phyloP scores from a whole-genome alignment of 768 basidiomycete genomes.

The Thelephora aurantiotincta region DNA sequence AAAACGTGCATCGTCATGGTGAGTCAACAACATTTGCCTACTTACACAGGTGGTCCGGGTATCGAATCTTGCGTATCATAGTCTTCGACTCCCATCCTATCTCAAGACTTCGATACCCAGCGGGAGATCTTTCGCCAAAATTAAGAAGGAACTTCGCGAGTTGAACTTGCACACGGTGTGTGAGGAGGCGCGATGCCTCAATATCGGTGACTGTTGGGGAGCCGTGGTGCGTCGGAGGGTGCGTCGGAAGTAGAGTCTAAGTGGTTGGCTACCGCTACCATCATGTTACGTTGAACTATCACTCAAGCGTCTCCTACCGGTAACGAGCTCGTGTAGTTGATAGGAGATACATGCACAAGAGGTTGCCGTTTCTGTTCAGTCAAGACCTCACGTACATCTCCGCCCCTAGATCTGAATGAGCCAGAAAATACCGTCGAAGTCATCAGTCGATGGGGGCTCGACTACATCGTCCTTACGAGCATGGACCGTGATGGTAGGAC shows the following conservation, averaged over 20 bases:
- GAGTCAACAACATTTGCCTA: no score
- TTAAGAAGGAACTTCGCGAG: conserved; percentile 90
- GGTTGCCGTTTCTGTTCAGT: conserved; percentile 97
- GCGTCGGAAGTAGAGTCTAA: conserved; percentile 56
- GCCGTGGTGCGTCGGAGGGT: conserved; percentile 42
- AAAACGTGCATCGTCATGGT: conserved; percentile 33
- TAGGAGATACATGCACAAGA: conserved; percentile 98
- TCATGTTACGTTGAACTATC: conserved; percentile 56
- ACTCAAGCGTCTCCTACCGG: background rate
- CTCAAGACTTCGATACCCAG: conserved; percentile 89
- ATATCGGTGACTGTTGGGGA: conserved; percentile 99
- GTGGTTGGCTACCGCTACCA: conserved; percentile 88
- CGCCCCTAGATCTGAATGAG: conserved; percentile 89
- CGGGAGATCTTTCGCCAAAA: conserved; percentile 75
- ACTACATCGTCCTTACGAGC: conserved; percentile 93
- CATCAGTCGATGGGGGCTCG: conserved; percentile 93
- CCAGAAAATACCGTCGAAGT: conserved; percentile 98
- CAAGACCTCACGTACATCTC: conserved; percentile 80
- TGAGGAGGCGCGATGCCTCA: conserved; percentile 97
- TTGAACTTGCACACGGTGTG: conserved; percentile 91
- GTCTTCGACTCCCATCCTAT: conserved; percentile 76
- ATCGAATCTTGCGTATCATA: conserved; percentile 16
- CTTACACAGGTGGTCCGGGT: no score
- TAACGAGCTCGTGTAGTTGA: conserved; percentile 42
- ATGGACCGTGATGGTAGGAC: conserved; percentile 89